Base-by-base conservation (phyloP, 371 early-diverging fungal genomes). In the Coemansia sp. region DNA sequence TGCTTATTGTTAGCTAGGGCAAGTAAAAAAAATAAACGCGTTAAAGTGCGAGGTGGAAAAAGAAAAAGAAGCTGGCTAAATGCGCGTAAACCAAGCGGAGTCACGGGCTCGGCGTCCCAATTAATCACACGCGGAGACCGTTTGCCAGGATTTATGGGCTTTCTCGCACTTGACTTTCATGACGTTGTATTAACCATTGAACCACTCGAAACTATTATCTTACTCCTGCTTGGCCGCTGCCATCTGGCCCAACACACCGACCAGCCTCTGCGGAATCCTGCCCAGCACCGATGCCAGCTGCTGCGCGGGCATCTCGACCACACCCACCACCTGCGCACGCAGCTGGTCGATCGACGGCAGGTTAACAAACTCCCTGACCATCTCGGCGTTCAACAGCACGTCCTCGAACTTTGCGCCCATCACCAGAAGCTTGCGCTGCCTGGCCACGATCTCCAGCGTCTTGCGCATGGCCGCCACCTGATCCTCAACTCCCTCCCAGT, bases 321-420 rank as follows among this genome's bases (percentile, higher is more conserved):
- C 52, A 8, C 77, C 79, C 6, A 79, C 42, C 14, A 79, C 39
- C 66, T 79, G 77, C 2, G 64, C 69, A 14, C 76, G 70, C 48
- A 79, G 58, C 55, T 62, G 59, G 39, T 62, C 67, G n/a, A 75
- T 63, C 1, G 14, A 5, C 1, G 79, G 80, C 54, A 79, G 16
- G 7, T 62, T 59, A 14, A 74, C 71, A 68, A 75, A 67, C 30
- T 52, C 63, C 45, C 41, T 50, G 41, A 79, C 31, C 79, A 78
- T 78, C 16, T 34, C 34, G 4, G 60, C 59, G 35, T 76, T 78
- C 50, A 78, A 35, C 56, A 78, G 36, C 32, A 55, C 43, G 32
- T 78, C 57, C 5, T 54, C 68, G 26, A 58, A 55, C 42, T 56
- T 60, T 13, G 70, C 79, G 34, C 79, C 79, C 55, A 79, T 56